phyloP scores from a whole-genome alignment of 805 yeast genomes.

The Trichomonascus vanleenenianus region DNA sequence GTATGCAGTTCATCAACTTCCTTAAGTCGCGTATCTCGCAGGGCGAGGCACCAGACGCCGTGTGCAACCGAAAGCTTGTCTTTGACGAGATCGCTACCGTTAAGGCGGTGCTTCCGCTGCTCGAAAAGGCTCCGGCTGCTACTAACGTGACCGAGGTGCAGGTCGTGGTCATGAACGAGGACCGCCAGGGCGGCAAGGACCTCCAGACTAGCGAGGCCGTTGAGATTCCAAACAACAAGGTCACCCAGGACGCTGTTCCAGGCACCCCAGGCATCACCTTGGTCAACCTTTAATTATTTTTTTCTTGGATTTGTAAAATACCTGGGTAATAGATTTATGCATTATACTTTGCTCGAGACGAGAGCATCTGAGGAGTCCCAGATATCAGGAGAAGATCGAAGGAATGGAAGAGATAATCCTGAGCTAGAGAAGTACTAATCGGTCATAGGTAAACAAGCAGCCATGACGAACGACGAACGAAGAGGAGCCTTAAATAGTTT shows the following conservation, averaged over 20 bases:
- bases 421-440: too few relatives aligned
- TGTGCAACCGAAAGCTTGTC: constrained; percentile 81
- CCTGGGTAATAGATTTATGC: too few relatives aligned
- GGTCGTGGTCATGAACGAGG: constrained; percentile 52
- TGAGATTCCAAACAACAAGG: constrained; percentile 54
- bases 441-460: too few relatives aligned
- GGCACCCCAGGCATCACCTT: constrained; percentile 86
- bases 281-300: constrained; percentile 41
- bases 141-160: constrained; percentile 48
- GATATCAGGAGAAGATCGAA: too few relatives aligned
- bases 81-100: constrained; percentile 69
- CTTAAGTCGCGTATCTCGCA: constrained; percentile 68
- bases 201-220: constrained; percentile 62
- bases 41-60: constrained; percentile 51
- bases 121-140: constrained; percentile 59
- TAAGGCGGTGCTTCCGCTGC: constrained; percentile 44
- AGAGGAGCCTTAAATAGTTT: too few relatives aligned
- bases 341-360: too few relatives aligned
- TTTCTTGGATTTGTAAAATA: too few relatives aligned
- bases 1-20: constrained; percentile 91
- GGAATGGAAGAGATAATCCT: too few relatives aligned
- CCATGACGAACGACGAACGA: too few relatives aligned
- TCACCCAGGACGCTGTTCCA: constrained; percentile 78
- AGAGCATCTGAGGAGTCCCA: too few relatives aligned
- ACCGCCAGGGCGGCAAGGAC: constrained; percentile 49